Conservation (phyloP, 2,329 filamentous ascomycete species). For the Cordyceps fumosorosea region DNA sequence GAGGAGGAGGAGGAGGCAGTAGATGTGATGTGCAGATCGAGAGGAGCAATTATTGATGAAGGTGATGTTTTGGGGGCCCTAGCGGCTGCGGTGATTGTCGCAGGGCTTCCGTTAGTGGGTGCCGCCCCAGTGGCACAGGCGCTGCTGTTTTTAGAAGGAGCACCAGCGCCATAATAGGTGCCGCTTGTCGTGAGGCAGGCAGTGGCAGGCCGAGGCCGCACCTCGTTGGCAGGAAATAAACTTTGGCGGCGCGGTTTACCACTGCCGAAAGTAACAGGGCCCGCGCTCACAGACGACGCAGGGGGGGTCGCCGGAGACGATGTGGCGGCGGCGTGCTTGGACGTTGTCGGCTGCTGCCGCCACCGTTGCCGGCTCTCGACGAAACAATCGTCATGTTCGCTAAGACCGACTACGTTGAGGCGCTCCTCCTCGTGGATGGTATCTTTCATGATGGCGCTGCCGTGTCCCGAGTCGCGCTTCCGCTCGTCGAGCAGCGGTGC, state of each 20-base stretch:
- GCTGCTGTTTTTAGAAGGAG: neutral
- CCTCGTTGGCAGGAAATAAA: neutral
- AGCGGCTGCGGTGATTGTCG: neutral
- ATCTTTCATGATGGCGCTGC: slow-evolving; percentile 36
- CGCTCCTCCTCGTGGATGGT: slow-evolving; percentile 29
- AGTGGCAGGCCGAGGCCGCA: neutral
- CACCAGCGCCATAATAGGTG: neutral
- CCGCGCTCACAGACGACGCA: neutral
- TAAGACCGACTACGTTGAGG: slow-evolving; percentile 18
- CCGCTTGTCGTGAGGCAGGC: neutral
- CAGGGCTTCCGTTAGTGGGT: neutral
- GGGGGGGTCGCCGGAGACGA: neutral
- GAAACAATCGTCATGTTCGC: neutral
- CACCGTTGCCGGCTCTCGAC: neutral
- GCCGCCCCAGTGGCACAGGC: neutral
- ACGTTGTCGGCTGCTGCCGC: neutral
- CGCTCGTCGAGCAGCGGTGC: slow-evolving; percentile 30
- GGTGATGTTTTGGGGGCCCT: neutral
- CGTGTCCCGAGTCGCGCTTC: slow-evolving; percentile 51
- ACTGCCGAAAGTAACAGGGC: neutral
- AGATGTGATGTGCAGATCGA: neutral
- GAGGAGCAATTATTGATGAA: neutral
- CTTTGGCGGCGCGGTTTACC: neutral
- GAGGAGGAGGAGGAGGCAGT: neutral
- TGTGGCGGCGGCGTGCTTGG: neutral